These are phyloP conservation scores for Paramecium octaurelia DNA, from an alignment of 73 alveolate species.

Conservation along the genomic window DNA sequence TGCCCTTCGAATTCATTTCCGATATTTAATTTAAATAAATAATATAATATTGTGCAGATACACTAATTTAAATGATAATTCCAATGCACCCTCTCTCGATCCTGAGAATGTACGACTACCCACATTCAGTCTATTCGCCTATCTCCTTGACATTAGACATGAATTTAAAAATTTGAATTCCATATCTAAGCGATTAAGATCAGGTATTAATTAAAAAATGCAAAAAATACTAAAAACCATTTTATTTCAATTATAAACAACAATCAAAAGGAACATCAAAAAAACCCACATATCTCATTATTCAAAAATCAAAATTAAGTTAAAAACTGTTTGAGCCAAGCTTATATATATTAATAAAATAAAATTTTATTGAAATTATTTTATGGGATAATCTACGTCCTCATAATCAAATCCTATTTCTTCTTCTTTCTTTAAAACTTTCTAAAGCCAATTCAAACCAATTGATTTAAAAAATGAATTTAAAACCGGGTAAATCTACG, in stretches of 20 bases:
- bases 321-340: not conserved
- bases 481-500: not conserved
- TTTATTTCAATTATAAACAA: not conserved
- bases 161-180: not conserved
- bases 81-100: not conserved
- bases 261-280: not conserved
- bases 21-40: not conserved
- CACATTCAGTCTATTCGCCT: not conserved
- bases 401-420: not conserved
- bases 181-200: not conserved
- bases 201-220: not conserved
- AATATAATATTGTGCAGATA: not conserved
- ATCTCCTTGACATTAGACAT: not conserved
- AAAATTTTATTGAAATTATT: not conserved
- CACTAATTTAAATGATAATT: not conserved
- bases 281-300: not conserved
- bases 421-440: not conserved
- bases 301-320: not conserved
- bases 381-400: not conserved
- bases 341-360: not conserved
- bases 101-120: not conserved
- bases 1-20: conserved; percentile 15
- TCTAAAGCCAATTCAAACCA: not conserved
- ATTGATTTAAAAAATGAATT: not conserved
- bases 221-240: not conserved